A percentile compares a stretch with the other conserved stretches of the same genome.
These are phyloP conservation scores for Amanita phalloides DNA, from an alignment of 768 basidiomycete species.

Conservation along the genomic window DNA sequence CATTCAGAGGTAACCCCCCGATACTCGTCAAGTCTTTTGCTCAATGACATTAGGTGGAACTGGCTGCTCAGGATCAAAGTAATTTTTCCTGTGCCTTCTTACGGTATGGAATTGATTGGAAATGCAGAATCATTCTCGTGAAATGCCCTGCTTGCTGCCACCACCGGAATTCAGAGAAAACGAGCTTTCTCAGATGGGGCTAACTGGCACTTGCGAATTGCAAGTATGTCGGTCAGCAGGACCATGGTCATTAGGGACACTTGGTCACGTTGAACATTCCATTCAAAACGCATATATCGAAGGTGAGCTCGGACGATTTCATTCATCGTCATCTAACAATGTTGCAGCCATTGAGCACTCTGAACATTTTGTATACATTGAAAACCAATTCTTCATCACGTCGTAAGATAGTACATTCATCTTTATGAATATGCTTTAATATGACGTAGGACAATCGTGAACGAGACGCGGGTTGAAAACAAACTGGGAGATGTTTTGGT, in stretches of 20 bases:
- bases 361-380: slow-evolving; percentile 97
- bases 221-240: slow-evolving; percentile 95
- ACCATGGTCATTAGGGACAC: slow-evolving; percentile 93
- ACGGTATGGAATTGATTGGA: not conserved
- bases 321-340: not conserved
- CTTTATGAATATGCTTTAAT: not conserved
- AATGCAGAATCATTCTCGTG: slow-evolving; percentile 74
- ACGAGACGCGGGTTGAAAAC: slow-evolving; percentile 84
- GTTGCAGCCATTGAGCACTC: slow-evolving; percentile 76
- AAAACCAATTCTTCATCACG: slow-evolving; percentile 89
- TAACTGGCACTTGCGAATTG: slow-evolving; percentile 94
- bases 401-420: slow-evolving; percentile 40
- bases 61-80: slow-evolving; percentile 89
- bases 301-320: slow-evolving; percentile 32
- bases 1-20: slow-evolving; percentile 57
- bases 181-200: slow-evolving; percentile 67
- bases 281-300: slow-evolving; percentile 93
- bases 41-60: slow-evolving; percentile 65
- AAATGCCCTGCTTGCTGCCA: slow-evolving; percentile 90
- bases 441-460: slow-evolving; percentile 57
- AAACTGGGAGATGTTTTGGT: slow-evolving; percentile 92
- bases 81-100: slow-evolving; percentile 12
- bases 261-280: slow-evolving; percentile 75
- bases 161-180: slow-evolving; percentile 83
- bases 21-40: not conserved